These are phyloP conservation scores for Diaporthe caulivora DNA, from an alignment of 2,329 filamentous ascomycete species.

Conservation along the genomic window DNA sequence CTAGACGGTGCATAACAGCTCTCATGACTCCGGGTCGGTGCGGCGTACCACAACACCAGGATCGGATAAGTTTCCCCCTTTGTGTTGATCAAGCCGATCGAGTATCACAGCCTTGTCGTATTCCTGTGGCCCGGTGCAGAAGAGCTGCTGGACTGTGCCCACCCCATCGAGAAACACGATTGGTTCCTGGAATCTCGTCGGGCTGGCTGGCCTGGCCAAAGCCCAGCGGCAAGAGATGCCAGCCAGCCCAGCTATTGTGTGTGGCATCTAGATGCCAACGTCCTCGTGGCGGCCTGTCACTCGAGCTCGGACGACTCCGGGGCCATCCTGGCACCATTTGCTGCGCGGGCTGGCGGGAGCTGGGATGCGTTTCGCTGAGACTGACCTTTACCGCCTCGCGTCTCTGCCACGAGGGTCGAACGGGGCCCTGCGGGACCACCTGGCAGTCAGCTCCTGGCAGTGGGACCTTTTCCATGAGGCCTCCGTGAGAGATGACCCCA, in stretches of 20 bases:
- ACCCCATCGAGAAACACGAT: not conserved
- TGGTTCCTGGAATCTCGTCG: not conserved
- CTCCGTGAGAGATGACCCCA: not conserved
- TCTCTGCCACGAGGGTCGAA: not conserved
- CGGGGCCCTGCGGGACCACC: slow-evolving; percentile 22
- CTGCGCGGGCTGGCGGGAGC: not conserved
- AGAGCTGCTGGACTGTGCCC: not conserved
- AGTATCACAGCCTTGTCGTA: not conserved
- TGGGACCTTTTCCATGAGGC: not conserved
- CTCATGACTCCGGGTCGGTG: not conserved
- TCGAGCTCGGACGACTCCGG: slow-evolving; percentile 5
- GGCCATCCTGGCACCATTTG: slow-evolving; percentile 6
- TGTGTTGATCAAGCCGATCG: not conserved
- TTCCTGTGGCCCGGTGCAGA: not conserved
- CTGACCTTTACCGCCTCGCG: not conserved
- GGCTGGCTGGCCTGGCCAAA: not conserved
- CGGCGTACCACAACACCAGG: not conserved
- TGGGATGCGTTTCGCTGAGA: not conserved
- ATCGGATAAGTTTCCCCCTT: not conserved
- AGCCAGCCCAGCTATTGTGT: not conserved
- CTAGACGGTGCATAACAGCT: not conserved
- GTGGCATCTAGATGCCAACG: not conserved
- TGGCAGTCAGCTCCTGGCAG: slow-evolving; percentile 10
- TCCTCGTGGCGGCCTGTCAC: not conserved
- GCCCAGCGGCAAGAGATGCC: not conserved